Base-by-base conservation (phyloP, 2,329 filamentous ascomycete genomes). In the Nemania sp. region DNA sequence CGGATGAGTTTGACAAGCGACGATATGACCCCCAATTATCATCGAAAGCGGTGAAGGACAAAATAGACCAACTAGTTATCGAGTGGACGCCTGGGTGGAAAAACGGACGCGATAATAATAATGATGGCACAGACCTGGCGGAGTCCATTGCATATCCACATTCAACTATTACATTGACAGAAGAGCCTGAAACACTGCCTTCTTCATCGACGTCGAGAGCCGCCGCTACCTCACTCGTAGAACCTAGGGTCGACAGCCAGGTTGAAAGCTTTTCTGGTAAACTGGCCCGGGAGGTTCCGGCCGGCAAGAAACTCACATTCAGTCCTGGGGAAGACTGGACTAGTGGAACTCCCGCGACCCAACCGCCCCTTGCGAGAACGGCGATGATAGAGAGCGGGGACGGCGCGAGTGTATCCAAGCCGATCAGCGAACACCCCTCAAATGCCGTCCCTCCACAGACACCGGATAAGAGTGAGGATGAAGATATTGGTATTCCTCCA, bases 71-170 rank as follows among this genome's bases (percentile, higher is more conserved):
- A 35, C 47, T 65, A 27, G 55, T 65, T 45, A 45, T 65, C 13
- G 62, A 65, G 55, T 65, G 55, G 62, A 65, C 62, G 15, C 55
- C 62, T 8, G 26, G n/a, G 27, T 53, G 45, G n/a, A 43, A 60
- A 26, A 15, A 20, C 26, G 26, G n/a, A 53, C 6, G 29, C 20
- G 53, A 20, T 29, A 51, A 20, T 41, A n/a, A 60, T 15, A 51
- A 60, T 38, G n/a, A 60, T 11, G 27, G 32, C n/a, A 18, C 5
- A 26, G 49, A 53, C 24, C 18, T 18, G 27, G 18, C 13, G 26
- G 26, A 53, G 18, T 4, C 13, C 49, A 32, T 27, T 29, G 5
- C 13, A 53, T 18, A 53, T 18, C n/a, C 49, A 7, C 49, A 20
- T 32, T 53, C 24, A n/a, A 32, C 49, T 8, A 18, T n/a, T 20